Evolutionary conservation across 164 flowering plant genomes (phyloP), one percentile per base, ranked within the genome.

Genomic region (Cinnamomum chago): DNA sequence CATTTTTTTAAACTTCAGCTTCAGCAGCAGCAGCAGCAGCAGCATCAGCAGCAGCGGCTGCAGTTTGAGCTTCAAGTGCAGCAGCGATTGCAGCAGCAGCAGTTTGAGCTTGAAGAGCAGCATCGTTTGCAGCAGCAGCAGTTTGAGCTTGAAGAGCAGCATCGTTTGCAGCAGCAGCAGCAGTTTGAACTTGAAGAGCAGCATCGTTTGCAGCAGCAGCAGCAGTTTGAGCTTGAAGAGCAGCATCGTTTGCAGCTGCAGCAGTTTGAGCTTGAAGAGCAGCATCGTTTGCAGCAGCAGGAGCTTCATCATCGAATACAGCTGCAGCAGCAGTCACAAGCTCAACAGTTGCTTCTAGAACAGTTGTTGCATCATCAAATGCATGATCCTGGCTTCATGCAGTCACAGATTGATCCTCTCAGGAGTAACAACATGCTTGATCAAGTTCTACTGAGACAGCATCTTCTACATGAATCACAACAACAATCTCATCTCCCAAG

Each of bases 111-210:
- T 47, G 82, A 79, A 58, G 83, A 68, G 50, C 84, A 82, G 50
- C 77, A 62, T 72, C 88, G 82, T 65, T 90, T 81, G 73, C 70
- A 73, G 50, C 89, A 82, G 47, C 81, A 68, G 70, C 86, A 83
- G 58, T 79, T 77, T 33, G 83, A 78, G 35, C 83, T 77, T 47
- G 81, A 79, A 58, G 83, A 62, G 50, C 84, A 82, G 50, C 77
- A 62, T 71, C 88, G 82, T 65, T 90, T 81, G 72, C 70, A 73
- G 50, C 89, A 82, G 47, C 89, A 82, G 47, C 91, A 87, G 72
- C 90, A 80, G 33, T 91, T 86, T 75, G 85, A 90, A 77, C 91
- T 87, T 70, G 86, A 77, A 69, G 91, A 79, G 28, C 90, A 91
- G 76, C 60, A 55, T 75, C 67, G 28, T 6, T 11, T 22, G 24